Conservation (phyloP, 2,329 filamentous ascomycete species). For the Leptographium wingfieldii region DNA sequence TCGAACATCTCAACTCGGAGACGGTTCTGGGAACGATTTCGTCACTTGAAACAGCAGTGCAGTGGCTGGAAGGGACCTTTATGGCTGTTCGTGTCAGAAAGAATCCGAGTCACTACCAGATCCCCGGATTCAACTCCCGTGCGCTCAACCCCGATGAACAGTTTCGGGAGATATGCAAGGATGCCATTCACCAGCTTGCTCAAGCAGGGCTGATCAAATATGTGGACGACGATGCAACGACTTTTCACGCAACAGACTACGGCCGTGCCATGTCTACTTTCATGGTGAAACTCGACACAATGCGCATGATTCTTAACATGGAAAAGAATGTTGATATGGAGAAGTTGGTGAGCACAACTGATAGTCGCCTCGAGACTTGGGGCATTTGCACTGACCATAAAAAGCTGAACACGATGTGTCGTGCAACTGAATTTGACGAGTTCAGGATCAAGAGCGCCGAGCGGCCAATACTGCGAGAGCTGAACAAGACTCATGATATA, state of each 20-base stretch:
- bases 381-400: background rate
- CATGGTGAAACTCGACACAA: constrained; percentile 68
- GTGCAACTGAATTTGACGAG: constrained; percentile 61
- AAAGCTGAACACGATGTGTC: constrained; percentile 52
- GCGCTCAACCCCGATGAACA: constrained; percentile 44
- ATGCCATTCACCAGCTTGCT: constrained; percentile 53
- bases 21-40: constrained; percentile 63
- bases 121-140: constrained; percentile 38
- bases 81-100: constrained; percentile 60
- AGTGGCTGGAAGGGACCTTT: constrained; percentile 69
- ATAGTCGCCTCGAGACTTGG: background rate
- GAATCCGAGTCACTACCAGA: constrained; percentile 60
- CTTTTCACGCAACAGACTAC: constrained; percentile 54
- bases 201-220: constrained; percentile 40
- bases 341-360: constrained; percentile 46
- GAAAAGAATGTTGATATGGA: constrained; percentile 47
- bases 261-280: constrained; percentile 75
- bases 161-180: constrained; percentile 58
- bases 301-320: constrained; percentile 56
- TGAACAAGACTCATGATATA: constrained; percentile 58
- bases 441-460: constrained; percentile 60
- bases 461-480: constrained; percentile 53
- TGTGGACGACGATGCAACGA: constrained; percentile 18
- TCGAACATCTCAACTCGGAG: constrained; percentile 77
- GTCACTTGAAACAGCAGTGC: constrained; percentile 50